These are phyloP conservation scores for Aspergillus ostianus DNA, from an alignment of 495 filamentous ascomycete genomes.

Conservation along the genomic window DNA sequence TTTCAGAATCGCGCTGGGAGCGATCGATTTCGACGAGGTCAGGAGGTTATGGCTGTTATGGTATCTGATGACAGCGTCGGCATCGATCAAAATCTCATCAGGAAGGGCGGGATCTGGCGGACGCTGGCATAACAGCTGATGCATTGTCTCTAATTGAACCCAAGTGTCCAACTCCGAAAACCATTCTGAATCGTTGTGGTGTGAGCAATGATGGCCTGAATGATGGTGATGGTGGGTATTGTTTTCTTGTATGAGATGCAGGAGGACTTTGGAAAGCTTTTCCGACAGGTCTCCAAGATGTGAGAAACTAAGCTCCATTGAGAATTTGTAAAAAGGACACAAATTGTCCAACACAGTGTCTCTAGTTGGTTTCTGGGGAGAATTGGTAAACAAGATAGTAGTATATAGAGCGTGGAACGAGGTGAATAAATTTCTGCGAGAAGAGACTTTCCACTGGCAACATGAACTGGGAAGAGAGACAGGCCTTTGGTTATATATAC, in stretches of 20 bases:
- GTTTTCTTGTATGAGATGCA: conserved; percentile 2
- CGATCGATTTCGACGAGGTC: conserved; percentile 16
- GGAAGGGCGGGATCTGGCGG: conserved; percentile 9
- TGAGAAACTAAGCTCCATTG: too few relatives aligned
- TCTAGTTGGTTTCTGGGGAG: too few relatives aligned
- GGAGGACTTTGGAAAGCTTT: not conserved
- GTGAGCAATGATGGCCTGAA: not conserved
- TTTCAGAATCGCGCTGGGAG: not conserved
- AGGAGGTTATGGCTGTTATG: conserved; percentile 16
- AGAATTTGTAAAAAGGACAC: too few relatives aligned
- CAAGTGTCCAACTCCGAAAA: conserved; percentile 17
- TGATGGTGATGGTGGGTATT: not conserved
- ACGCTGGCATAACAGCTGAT: conserved; percentile 15
- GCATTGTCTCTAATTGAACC: conserved; percentile 18
- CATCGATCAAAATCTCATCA: conserved; percentile 8
- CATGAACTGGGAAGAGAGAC: too few relatives aligned
- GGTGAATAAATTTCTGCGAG: too few relatives aligned
- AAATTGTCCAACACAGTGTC: too few relatives aligned
- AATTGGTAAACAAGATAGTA: too few relatives aligned
- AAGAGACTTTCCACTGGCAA: too few relatives aligned
- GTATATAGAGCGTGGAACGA: too few relatives aligned
- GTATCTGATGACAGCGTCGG: conserved; percentile 21
- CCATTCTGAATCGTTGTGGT: conserved; percentile 9
- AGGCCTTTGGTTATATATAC: too few relatives aligned
- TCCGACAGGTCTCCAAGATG: too few relatives aligned